A percentile compares a stretch with the other conserved stretches of the same genome.
phyloP scores from a whole-genome alignment of 1,284 basidiomycete species.

The Ustilago vetiveriae region DNA sequence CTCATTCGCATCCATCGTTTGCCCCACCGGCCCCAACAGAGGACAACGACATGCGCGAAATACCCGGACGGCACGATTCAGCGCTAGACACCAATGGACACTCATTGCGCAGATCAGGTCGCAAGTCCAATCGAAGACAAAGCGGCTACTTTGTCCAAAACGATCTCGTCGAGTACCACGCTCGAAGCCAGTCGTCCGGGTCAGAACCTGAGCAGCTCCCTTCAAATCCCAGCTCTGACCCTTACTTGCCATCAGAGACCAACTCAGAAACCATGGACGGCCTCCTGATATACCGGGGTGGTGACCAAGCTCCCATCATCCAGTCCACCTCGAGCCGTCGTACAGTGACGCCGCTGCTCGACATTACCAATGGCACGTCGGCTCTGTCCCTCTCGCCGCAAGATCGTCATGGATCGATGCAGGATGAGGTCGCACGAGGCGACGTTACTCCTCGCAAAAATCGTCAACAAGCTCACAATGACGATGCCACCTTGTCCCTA shows the following conservation, averaged over 20 bases:
- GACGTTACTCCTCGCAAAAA: conserved; percentile 15
- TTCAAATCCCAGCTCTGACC: conserved; percentile 19
- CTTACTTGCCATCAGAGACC: conserved; percentile 26
- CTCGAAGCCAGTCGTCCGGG: background rate
- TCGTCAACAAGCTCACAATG: background rate
- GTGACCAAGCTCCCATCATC: background rate
- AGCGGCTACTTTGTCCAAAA: conserved; percentile 30
- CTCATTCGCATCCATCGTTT: background rate
- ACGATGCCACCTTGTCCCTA: no score
- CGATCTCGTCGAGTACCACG: background rate
- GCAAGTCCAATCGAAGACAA: conserved; percentile 40
- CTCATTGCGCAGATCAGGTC: conserved; percentile 23
- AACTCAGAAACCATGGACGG: conserved; percentile 41
- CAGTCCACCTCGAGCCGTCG: background rate
- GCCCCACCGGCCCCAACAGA: background rate
- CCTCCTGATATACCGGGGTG: conserved; percentile 14
- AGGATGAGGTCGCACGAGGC: background rate
- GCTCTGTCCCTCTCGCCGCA: background rate
- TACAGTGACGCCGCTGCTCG: conserved; percentile 6
- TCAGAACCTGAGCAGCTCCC: background rate
- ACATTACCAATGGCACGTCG: conserved; percentile 23
- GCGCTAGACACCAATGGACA: conserved; percentile 4
- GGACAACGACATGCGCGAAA: background rate
- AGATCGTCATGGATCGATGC: background rate
- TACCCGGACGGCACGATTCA: background rate